Conservation (phyloP, 192 early-diverging fungal genomes). For the Dispira parvispora region DNA sequence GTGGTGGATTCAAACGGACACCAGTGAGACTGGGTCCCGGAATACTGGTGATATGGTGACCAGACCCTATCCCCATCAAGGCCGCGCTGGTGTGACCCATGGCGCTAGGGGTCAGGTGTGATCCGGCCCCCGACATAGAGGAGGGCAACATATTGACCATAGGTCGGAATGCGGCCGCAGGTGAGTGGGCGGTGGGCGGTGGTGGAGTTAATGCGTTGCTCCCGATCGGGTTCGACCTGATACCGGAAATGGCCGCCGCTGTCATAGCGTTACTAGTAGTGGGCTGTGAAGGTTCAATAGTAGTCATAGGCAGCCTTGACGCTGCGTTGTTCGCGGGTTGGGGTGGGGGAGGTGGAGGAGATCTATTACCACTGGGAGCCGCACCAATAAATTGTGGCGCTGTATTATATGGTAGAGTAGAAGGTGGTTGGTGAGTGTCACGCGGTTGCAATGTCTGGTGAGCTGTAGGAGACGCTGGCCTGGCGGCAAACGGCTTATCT, state of each 20-base stretch:
- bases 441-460: neutral
- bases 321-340: neutral
- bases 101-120: neutral
- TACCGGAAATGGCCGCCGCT: neutral
- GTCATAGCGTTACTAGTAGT: neutral
- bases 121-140: too few relatives aligned
- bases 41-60: too few relatives aligned
- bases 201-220: neutral
- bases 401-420: neutral
- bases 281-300: neutral
- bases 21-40: too few relatives aligned
- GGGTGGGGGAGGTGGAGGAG: neutral
- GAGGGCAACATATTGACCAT: neutral
- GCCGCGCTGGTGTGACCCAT: conserved; percentile 10
- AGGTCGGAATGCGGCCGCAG: neutral
- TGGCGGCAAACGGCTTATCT: neutral
- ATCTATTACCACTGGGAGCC: neutral
- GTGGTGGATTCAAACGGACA: too few relatives aligned
- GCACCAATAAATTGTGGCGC: neutral
- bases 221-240: neutral
- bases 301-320: neutral
- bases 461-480: neutral
- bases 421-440: neutral
- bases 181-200: conserved; percentile 1
- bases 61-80: conserved; percentile 17